Base-by-base conservation (phyloP, 78 protist genomes). In the Planoprotostelium fungivorum region DNA sequence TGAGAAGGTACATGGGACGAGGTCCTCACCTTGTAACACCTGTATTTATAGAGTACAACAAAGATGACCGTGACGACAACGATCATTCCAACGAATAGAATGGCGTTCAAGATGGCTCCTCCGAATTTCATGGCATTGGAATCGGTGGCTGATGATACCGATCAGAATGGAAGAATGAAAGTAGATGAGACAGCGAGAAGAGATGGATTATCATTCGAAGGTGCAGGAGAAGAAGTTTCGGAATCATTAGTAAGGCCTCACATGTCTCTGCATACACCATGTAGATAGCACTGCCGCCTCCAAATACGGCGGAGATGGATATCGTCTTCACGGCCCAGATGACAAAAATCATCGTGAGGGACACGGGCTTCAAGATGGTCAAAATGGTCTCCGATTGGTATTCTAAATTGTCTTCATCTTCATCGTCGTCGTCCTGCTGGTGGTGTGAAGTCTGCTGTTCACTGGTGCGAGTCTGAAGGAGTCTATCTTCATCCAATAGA, bases 1-100 rank as follows among this genome's bases (percentile, higher is more conserved):
- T 87, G 89, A 36, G 89, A 23, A 36, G 89, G 29, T 36, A 87
- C 35, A 39, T 36, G 37, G 5, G 37, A 87, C 5, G 10, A 34
- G 37, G 16, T 16, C 10, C 89, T 86, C 10, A 90, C 85, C 38
- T 91, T 93, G 63, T 86, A 84, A 91, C 93, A 93, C 37, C 93
- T 51, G 84, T 93, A 93, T 38, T 93, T 91, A 51, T 93, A 93
- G 28, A 93, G 85, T 83, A 91, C 29, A 34, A 93, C 94, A 88
- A 93, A 93, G 28, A 39, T 63, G 35, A 93, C 93, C 0, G 95
- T 93, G 0, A 91, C 89, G 37, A 93, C 38, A 34, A 91, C 31
- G 38, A 93, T 91, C 28, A 84, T 29, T 35, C 38, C 94, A 28
- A 93, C 38, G n/a, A 93, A 89, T 1, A 63, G 39, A 35, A 91